Conservation (phyloP, 129 eudicot genomes). For the Centaurea solstitialis region DNA sequence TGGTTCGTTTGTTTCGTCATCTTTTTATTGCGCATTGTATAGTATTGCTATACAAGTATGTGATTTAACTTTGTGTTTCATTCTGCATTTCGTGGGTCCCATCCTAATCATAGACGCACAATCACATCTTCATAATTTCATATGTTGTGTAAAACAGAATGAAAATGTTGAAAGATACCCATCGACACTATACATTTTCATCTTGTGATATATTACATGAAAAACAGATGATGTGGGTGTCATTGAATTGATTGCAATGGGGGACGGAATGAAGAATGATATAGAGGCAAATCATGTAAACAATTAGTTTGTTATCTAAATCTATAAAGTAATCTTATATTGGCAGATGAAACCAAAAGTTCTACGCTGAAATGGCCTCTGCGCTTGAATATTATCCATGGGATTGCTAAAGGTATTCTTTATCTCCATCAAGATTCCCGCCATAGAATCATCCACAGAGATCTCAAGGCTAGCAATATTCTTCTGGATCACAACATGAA, state of each 20-base stretch:
- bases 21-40: background rate
- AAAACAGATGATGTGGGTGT: no score
- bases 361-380: constrained; percentile 30
- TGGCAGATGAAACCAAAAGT: constrained; percentile 33
- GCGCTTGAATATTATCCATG: constrained; percentile 26
- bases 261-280: background rate
- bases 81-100: no score
- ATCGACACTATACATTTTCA: no score
- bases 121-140: background rate
- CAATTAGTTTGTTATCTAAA: background rate
- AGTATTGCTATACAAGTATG: background rate
- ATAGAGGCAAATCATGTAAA: background rate
- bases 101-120: background rate
- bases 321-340: background rate
- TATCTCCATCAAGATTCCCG: constrained; percentile 45
- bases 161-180: background rate
- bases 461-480: constrained; percentile 36
- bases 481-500: constrained; percentile 35
- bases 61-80: background rate
- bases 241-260: background rate
- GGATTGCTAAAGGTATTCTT: constrained; percentile 40
- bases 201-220: no score
- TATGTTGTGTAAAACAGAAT: background rate
- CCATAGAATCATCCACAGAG: constrained; percentile 39
- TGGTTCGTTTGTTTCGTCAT: constrained; percentile 14